Evolutionary conservation across 768 basidiomycete species (phyloP).

Genomic region (Erythrobasidium yunnanense): DNA sequence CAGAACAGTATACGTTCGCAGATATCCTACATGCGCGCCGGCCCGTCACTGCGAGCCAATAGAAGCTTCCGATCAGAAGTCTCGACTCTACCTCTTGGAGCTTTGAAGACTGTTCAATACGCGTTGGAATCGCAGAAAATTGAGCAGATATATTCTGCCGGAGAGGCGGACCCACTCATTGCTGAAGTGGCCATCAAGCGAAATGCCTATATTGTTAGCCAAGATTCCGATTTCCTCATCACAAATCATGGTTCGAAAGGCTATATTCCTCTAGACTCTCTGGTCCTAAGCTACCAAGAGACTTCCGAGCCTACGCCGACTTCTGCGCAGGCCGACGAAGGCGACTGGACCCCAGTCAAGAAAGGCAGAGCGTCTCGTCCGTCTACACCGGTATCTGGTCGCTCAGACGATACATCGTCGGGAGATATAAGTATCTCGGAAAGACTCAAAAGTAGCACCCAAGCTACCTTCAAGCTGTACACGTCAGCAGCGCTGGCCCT

Average conservation of each 20-base stretch:
- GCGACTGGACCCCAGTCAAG: constrained; percentile 1
- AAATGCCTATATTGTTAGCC: not conserved
- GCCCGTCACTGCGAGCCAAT: not conserved
- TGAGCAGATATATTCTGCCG: constrained; percentile 2
- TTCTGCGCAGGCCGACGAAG: not conserved
- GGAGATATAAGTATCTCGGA: not conserved
- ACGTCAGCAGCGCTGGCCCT: not conserved
- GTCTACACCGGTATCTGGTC: not conserved
- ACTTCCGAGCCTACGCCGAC: too few relatives aligned
- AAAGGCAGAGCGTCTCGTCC: not conserved
- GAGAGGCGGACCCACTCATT: constrained; percentile 10
- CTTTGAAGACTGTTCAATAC: not conserved
- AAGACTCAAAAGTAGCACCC: not conserved
- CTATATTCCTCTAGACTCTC: constrained; percentile 18
- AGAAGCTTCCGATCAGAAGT: constrained; percentile 5
- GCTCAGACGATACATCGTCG: not conserved
- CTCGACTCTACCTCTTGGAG: not conserved
- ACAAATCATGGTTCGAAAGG: constrained; percentile 11
- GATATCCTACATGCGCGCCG: constrained; percentile 14
- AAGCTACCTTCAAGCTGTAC: constrained; percentile 1
- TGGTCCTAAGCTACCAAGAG: too few relatives aligned
- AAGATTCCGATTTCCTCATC: constrained; percentile 24
- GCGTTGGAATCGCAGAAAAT: not conserved
- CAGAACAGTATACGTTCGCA: not conserved
- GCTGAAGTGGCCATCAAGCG: constrained; percentile 12